Evolutionary conservation across 176 grass and related monocot genomes (phyloP).

Genomic region (Tillandsia leiboldiana): DNA sequence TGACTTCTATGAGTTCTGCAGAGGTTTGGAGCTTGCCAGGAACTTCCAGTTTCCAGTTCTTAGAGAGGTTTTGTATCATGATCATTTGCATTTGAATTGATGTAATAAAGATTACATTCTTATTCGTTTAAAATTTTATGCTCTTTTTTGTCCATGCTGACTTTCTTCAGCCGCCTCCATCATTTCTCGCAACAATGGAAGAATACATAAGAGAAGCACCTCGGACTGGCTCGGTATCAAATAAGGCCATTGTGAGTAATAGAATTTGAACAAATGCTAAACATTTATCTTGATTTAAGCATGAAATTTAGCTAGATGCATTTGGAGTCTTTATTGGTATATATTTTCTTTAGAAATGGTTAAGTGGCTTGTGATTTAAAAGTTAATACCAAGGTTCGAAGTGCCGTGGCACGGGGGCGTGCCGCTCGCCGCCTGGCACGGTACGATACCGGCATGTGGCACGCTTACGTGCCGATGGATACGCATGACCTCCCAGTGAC

Average conservation of each 20-base stretch:
- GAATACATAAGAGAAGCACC: constrained; percentile 91
- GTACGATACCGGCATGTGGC: too few relatives aligned
- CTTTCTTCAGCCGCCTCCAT: constrained; percentile 44
- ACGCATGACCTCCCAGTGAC: too few relatives aligned
- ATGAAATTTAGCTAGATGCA: too few relatives aligned
- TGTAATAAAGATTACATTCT: background rate
- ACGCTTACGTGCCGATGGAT: too few relatives aligned
- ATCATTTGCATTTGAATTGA: background rate
- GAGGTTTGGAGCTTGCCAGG: constrained; percentile 61
- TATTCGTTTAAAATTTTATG: background rate
- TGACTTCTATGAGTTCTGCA: constrained; percentile 70
- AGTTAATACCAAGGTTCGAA: too few relatives aligned
- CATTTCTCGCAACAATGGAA: constrained; percentile 81
- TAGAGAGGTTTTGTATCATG: constrained; percentile 47
- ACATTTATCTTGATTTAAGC: background rate
- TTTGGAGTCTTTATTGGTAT: too few relatives aligned
- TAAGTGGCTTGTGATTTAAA: too few relatives aligned
- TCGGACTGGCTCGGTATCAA: constrained; percentile 25
- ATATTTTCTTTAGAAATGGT: too few relatives aligned
- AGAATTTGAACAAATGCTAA: constrained; percentile 4
- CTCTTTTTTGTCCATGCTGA: constrained; percentile 7
- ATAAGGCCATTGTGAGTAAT: constrained; percentile 51
- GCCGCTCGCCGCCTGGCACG: too few relatives aligned
- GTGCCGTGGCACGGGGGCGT: too few relatives aligned
- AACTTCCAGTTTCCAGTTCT: constrained; percentile 70